Evolutionary conservation across 805 yeast genomes (phyloP), one percentile per base, ranked within the genome.

Genomic region (Priceomyces carsonii): DNA sequence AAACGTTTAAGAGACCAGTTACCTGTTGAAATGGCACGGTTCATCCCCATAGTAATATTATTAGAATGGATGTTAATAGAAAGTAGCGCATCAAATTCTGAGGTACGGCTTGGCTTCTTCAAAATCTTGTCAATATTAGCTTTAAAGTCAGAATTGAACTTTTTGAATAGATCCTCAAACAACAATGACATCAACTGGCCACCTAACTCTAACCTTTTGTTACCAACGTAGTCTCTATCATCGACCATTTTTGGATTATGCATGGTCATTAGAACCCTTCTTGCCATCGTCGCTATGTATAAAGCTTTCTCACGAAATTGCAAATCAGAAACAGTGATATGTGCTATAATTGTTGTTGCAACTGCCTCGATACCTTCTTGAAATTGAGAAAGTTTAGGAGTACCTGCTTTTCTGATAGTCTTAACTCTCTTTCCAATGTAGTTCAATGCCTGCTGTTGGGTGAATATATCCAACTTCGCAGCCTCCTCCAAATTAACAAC

Each of bases 1-100:
- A 93, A 93, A 69, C 99, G 85, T 66, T 93, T 93, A 55, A 93
- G 74, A 2, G 97, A 88, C 99, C 99, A 93, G 61, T 93, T 93
- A 50, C 99, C 99, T 0, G 99, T 93, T 10, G 98, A 90, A 31
- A 93, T 93, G 28, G 99, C 97, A 53, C 98, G 77, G 58, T 89
- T 90, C 61, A 93, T 69, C 19, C 99, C 99, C 55, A 85, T 84
- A 9, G 99, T 88, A 47, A 93, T 90, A 54, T 90, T 89, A 52
- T 86, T 86, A 4, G 96, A 85, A 59, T 91, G 96, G 33, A 89
- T 88, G 46, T 87, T 85, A 55, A 93, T 88, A 38, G 87, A 85
- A 42, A 91, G 63, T 29, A 91, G 68, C 0, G 99, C 98, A 63
- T 93, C 97, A 53, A 91, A 93, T 57, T 91, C 98, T 41, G 86